A percentile compares a stretch with the other conserved stretches of the same genome.
These are phyloP conservation scores for Penicillium maclennaniae DNA, from an alignment of 495 filamentous ascomycete genomes.

Conservation along the genomic window DNA sequence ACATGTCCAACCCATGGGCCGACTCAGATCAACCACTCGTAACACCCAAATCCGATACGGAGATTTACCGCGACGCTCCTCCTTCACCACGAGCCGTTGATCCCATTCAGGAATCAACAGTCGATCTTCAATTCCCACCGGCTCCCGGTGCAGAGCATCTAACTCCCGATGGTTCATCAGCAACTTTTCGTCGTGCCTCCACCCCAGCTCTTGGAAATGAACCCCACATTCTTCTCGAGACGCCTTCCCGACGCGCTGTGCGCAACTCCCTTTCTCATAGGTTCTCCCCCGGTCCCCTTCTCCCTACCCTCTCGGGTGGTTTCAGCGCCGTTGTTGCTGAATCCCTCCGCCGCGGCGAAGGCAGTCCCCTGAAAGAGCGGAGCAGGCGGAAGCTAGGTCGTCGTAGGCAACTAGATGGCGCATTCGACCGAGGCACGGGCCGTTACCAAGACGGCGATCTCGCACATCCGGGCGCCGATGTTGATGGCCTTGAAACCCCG, in stretches of 20 bases:
- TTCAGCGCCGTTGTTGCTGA: slow-evolving; percentile 62
- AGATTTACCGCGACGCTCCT: slow-evolving; percentile 26
- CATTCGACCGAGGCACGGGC: slow-evolving; percentile 18
- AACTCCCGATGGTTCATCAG: slow-evolving; percentile 1
- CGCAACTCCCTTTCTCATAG: slow-evolving; percentile 40
- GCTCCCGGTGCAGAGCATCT: slow-evolving; percentile 33
- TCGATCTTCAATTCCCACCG: slow-evolving; percentile 38
- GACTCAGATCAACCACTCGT: slow-evolving; percentile 18
- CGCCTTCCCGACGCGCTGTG: slow-evolving; percentile 28
- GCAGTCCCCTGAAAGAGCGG: slow-evolving; percentile 36
- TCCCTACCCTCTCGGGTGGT: slow-evolving; percentile 48
- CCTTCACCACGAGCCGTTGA: slow-evolving; percentile 22
- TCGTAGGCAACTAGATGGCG: slow-evolving; percentile 30
- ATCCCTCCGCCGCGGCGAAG: slow-evolving; percentile 51
- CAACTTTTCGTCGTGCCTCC: slow-evolving; percentile 15
- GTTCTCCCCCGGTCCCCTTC: slow-evolving; percentile 37
- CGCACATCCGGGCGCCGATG: slow-evolving; percentile 10
- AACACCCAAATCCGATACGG: slow-evolving; percentile 23
- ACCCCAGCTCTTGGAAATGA: slow-evolving; percentile 14
- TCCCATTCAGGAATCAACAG: slow-evolving; percentile 27
- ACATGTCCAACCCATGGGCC: slow-evolving; percentile 43
- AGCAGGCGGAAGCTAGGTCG: slow-evolving; percentile 19
- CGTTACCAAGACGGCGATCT: slow-evolving; percentile 21
- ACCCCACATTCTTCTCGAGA: slow-evolving; percentile 19
- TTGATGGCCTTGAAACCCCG: slow-evolving; percentile 14